Evolutionary conservation across 192 early-diverging fungal species (phyloP).

Genomic region (Jimgerdemannia flammicorona): DNA sequence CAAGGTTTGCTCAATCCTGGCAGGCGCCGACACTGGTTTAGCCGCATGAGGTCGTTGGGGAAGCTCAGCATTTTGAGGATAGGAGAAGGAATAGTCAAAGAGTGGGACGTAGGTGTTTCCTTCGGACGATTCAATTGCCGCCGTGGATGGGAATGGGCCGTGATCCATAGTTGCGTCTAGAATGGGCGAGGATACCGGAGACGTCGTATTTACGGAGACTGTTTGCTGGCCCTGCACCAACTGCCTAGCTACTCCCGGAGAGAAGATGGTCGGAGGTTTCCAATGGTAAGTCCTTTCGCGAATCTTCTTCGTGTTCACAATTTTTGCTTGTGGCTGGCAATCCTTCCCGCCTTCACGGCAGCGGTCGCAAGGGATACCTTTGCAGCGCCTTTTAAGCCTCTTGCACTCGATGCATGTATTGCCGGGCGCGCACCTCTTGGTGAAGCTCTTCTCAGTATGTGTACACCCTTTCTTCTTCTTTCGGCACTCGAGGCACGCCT

Average conservation of each 20-base stretch:
- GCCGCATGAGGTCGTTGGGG: not conserved
- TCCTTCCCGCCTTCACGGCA: not conserved
- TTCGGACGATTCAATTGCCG: too few species aligned
- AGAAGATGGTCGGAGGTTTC: not conserved
- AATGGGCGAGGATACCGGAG: too few species aligned
- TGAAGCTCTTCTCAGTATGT: not conserved
- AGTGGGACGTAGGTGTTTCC: too few species aligned
- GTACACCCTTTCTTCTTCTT: not conserved
- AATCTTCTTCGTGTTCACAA: not conserved
- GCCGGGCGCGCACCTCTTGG: not conserved
- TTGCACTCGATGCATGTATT: not conserved
- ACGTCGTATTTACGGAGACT: too few species aligned
- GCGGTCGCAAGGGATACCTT: not conserved
- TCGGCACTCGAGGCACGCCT: not conserved
- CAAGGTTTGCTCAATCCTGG: not conserved
- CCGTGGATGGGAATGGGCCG: too few species aligned
- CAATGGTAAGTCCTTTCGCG: not conserved
- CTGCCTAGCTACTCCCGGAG: not conserved
- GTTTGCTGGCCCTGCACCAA: too few species aligned
- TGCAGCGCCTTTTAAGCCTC: not conserved
- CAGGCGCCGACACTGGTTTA: not conserved
- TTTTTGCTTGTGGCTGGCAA: not conserved
- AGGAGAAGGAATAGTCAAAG: too few species aligned
- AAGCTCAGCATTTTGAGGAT: not conserved
- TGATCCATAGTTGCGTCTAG: too few species aligned